A percentile compares a stretch with the other conserved stretches of the same genome.
Conservation (phyloP, 2,329 filamentous ascomycete species). For the Exophiala mesophila region DNA sequence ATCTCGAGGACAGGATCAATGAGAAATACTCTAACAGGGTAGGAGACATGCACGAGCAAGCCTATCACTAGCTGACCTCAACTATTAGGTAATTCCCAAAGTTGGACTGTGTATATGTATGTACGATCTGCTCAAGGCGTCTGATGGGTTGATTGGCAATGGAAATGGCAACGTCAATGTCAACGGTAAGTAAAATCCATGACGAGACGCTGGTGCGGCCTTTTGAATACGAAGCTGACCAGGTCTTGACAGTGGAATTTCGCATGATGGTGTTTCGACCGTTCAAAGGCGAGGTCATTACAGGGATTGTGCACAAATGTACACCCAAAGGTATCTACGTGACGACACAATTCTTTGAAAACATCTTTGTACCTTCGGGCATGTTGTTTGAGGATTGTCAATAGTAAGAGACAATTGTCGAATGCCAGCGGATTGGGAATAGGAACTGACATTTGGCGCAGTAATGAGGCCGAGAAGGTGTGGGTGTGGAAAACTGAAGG, state of each 20-base stretch:
- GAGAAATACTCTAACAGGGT: constrained; percentile 93
- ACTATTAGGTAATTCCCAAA: constrained; percentile 71
- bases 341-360: constrained; percentile 86
- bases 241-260: constrained; percentile 71
- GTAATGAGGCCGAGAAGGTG: constrained; percentile 67
- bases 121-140: constrained; percentile 83
- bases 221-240: too few species aligned
- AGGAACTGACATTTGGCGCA: constrained; percentile 35
- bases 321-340: constrained; percentile 71
- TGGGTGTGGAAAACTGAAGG: constrained; percentile 80
- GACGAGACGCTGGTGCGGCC: too few species aligned
- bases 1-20: constrained; percentile 96
- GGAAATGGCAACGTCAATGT: constrained; percentile 90
- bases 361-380: constrained; percentile 73
- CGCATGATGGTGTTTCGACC: constrained; percentile 89
- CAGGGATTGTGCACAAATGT: constrained; percentile 74
- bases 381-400: constrained; percentile 70
- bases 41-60: neutral
- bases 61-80: neutral
- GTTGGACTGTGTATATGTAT: constrained; percentile 90
- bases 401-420: constrained; percentile 57
- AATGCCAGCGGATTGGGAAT: constrained; percentile 5
- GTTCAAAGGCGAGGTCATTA: constrained; percentile 88
- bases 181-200: constrained; percentile 75
- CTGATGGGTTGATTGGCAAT: constrained; percentile 89